A percentile compares a stretch with the other conserved stretches of the same genome.
phyloP scores from a whole-genome alignment of 108 stramenopile genomes.

The Aurantiochytrium sp. region DNA sequence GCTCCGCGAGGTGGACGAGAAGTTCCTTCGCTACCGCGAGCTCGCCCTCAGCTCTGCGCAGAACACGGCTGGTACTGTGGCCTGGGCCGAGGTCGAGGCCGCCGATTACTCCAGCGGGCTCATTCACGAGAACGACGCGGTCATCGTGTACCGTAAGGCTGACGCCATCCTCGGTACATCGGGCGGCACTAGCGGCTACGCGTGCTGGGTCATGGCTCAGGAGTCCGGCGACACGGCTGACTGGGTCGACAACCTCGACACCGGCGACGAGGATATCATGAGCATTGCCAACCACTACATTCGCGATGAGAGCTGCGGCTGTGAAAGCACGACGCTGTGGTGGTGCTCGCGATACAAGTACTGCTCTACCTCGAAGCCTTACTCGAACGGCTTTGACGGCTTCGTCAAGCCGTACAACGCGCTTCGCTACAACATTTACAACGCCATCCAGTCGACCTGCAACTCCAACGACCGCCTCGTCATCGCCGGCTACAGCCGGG shows the following conservation, averaged over 20 bases:
- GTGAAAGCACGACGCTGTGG: not conserved
- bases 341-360: conserved; percentile 9
- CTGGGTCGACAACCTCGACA: not conserved
- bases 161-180: not conserved
- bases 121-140: not conserved
- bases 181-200: not conserved
- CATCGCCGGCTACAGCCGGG: not conserved
- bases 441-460: not conserved
- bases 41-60: not conserved
- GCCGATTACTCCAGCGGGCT: not conserved
- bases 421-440: not conserved
- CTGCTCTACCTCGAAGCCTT: not conserved
- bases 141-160: not conserved
- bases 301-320: not conserved
- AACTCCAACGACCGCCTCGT: not conserved
- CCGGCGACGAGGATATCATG: not conserved
- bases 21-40: not conserved
- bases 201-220: not conserved
- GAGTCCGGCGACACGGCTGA: not conserved
- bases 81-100: not conserved
- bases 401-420: conserved; percentile 6
- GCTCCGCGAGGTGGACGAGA: not conserved
- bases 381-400: not conserved
- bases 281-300: not conserved
- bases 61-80: not conserved